Percentiles rank a stretch among this genome's conserved stretches.
Conservation (phyloP, 768 basidiomycete species). For the Hydnum rufescens region DNA sequence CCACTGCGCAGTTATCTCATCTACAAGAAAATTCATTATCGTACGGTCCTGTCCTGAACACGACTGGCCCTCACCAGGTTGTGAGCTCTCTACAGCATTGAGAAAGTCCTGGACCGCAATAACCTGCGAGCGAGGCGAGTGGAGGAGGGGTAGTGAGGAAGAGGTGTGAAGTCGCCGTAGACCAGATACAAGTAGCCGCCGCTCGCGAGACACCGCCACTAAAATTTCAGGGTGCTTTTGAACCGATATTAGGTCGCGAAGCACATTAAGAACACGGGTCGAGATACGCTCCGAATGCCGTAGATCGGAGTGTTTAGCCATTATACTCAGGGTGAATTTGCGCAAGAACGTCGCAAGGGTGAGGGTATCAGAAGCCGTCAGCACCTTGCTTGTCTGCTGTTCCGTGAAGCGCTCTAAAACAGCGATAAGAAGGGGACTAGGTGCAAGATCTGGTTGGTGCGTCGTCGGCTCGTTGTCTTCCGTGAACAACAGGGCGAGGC, state of each 20-base stretch:
- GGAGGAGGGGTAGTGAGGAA: too few relatives aligned
- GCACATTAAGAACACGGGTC: not conserved
- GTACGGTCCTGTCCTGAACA: not conserved
- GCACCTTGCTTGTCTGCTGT: slow-evolving; percentile 35
- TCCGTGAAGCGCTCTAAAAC: slow-evolving; percentile 58
- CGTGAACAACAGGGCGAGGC: not conserved
- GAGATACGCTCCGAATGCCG: slow-evolving; percentile 17
- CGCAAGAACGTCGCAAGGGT: slow-evolving; percentile 44
- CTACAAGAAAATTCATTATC: not conserved
- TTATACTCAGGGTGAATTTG: slow-evolving; percentile 37
- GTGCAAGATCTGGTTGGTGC: slow-evolving; percentile 1
- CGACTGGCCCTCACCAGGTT: not conserved
- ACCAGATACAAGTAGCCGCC: slow-evolving; percentile 22
- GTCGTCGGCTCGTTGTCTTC: not conserved
- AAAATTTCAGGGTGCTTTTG: not conserved
- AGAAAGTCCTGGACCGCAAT: slow-evolving; percentile 27
- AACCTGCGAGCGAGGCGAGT: slow-evolving; percentile 11
- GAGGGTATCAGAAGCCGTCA: slow-evolving; percentile 40
- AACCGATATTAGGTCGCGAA: slow-evolving; percentile 7
- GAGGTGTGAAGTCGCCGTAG: too few relatives aligned
- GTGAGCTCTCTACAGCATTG: not conserved
- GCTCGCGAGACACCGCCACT: slow-evolving; percentile 27
- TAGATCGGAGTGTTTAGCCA: slow-evolving; percentile 32
- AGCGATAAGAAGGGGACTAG: slow-evolving; percentile 61
- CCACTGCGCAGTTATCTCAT: not conserved